Conservation (phyloP, 306 rosid species). For the Castanea mollissima region DNA sequence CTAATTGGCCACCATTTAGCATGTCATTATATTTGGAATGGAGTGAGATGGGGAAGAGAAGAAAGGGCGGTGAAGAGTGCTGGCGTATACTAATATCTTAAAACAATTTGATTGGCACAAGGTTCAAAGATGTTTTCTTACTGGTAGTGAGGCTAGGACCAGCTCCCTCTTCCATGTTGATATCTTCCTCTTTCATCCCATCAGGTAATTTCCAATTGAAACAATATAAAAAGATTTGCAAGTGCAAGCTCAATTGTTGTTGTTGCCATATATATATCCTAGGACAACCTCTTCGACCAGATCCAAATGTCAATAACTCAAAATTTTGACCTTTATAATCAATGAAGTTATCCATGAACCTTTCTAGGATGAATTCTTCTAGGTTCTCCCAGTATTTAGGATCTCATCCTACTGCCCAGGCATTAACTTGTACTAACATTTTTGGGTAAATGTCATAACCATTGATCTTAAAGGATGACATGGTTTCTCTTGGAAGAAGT, state of each 20-base stretch:
- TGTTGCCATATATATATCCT: slow-evolving; percentile 24
- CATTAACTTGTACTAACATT: slow-evolving; percentile 30
- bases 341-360: slow-evolving; percentile 27
- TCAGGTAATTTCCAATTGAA: slow-evolving; percentile 45
- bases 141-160: slow-evolving; percentile 24
- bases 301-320: slow-evolving; percentile 50
- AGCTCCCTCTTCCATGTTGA: slow-evolving; percentile 43
- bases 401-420: slow-evolving; percentile 41
- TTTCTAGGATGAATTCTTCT: slow-evolving; percentile 46
- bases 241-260: slow-evolving; percentile 29
- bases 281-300: slow-evolving; percentile 46
- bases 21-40: too few relatives aligned
- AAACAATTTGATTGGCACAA: slow-evolving; percentile 24
- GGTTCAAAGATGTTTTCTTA: slow-evolving; percentile 34
- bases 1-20: too few relatives aligned
- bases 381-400: slow-evolving; percentile 37
- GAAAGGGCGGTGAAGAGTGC: too few relatives aligned
- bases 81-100: too few relatives aligned
- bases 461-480: slow-evolving; percentile 15
- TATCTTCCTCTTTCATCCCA: slow-evolving; percentile 37
- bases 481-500: slow-evolving; percentile 39
- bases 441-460: slow-evolving; percentile 30
- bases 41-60: too few relatives aligned
- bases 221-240: slow-evolving; percentile 37
- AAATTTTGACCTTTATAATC: slow-evolving; percentile 44